These are phyloP conservation scores for Arabidopsis arenosa DNA, from an alignment of 345 rosid species.

Conservation along the genomic window DNA sequence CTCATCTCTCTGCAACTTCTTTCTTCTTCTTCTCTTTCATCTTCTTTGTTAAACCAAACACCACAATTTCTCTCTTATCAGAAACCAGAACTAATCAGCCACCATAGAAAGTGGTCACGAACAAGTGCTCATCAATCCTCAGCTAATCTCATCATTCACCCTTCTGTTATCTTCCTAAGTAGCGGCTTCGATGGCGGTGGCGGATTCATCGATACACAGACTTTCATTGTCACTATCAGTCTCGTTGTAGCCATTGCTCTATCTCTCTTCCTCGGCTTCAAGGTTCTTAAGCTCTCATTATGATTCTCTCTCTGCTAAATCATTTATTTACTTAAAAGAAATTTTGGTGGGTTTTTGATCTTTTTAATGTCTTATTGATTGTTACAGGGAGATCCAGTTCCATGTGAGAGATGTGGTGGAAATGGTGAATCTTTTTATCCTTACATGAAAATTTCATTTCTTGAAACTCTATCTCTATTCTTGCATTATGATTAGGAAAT, in stretches of 20 bases:
- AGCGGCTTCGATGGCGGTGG: conserved; percentile 59
- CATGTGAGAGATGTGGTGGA: conserved; percentile 91
- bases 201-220: conserved; percentile 67
- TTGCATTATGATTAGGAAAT: neutral
- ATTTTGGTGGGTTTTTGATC: neutral
- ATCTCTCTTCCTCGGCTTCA: conserved; percentile 84
- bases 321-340: neutral
- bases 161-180: conserved; percentile 55
- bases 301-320: neutral
- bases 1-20: conserved; percentile 34
- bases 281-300: conserved; percentile 45
- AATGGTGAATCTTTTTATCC: conserved; percentile 56
- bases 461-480: neutral
- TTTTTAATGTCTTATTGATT: neutral
- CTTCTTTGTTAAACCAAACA: conserved; percentile 36
- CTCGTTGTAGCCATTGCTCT: conserved; percentile 81
- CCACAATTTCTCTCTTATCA: conserved; percentile 35
- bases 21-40: conserved; percentile 24
- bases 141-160: conserved; percentile 55
- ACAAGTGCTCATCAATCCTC: conserved; percentile 41
- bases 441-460: neutral
- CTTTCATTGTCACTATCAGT: conserved; percentile 71
- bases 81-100: neutral
- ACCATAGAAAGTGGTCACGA: conserved; percentile 39
- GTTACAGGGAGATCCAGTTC: conserved; percentile 91